phyloP scores from a whole-genome alignment of 805 yeast species.

The Lipomyces sp. region DNA sequence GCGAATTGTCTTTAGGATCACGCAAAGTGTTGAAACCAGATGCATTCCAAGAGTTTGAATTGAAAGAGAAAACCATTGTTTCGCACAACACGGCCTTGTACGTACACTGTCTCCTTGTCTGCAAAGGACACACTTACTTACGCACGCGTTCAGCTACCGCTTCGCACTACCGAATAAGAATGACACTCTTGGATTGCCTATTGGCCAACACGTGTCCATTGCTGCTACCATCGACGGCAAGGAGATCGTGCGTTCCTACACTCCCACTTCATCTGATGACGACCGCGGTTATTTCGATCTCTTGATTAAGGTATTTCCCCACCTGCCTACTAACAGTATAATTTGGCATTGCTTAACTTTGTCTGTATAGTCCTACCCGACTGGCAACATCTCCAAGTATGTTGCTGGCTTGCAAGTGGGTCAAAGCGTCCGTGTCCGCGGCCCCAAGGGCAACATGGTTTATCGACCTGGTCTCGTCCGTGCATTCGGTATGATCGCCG shows the following conservation, averaged over 20 bases:
- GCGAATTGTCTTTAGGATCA: constrained; percentile 19
- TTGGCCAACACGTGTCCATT: constrained; percentile 90
- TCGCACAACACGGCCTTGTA: constrained; percentile 79
- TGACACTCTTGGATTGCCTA: constrained; percentile 83
- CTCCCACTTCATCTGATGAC: constrained; percentile 78
- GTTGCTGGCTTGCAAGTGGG: constrained; percentile 77
- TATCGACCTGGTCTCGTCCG: constrained; percentile 79
- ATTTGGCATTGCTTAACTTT: constrained; percentile 56
- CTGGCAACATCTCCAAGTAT: constrained; percentile 80
- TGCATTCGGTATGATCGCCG: constrained; percentile 81
- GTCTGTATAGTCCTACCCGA: constrained; percentile 55
- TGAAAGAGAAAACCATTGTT: constrained; percentile 73
- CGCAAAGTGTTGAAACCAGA: constrained; percentile 61
- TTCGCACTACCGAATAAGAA: constrained; percentile 78
- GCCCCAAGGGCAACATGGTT: constrained; percentile 89
- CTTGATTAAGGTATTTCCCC: constrained; percentile 80
- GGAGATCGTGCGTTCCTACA: constrained; percentile 79
- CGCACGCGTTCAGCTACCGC: constrained; percentile 50
- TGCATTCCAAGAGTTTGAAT: constrained; percentile 76
- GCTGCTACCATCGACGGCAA: constrained; percentile 77
- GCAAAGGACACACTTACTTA: not conserved
- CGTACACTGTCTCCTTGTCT: constrained; percentile 1
- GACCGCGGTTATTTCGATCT: constrained; percentile 77
- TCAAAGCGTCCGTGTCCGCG: constrained; percentile 70
- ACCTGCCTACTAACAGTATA: no score